Evolutionary conservation across 169 alveolate species (phyloP), one percentile per base, ranked within the genome.

Genomic region (Plasmodium blacklocki): DNA sequence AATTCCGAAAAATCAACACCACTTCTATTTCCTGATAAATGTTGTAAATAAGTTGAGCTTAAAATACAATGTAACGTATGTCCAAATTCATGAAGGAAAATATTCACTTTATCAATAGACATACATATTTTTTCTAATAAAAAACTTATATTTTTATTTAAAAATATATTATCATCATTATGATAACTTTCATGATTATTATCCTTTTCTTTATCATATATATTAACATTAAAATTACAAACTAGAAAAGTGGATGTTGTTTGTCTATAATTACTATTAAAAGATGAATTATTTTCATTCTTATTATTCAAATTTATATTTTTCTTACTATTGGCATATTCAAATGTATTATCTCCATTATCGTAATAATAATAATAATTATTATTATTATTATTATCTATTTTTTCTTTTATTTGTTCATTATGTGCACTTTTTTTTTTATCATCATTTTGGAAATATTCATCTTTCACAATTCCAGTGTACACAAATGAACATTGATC

Each of bases 1-100:
- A 94, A 93, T 60, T 94, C 96, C 9, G 96, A 94, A 88, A 92
- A 94, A 74, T 94, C 96, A 4, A 91, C 94, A 6, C 95, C 94
- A 29, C 96, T 94, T 59, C 96, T 74, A 88, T 94, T 94, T 26
- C 96, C 96, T 29, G 96, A 92, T 45, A 94, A 67, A 71, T 94
- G 96, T 80, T 94, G 96, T 66, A 88, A 85, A 45, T 89, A 88
- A 26, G 96, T 94, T 14, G 92, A 89, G 67, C 96, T 94, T 54
- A 86, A 58, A 15, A 94, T 88, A 43, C 95, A 89, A 59, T 94
- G 96, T 59, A 94, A 67, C 1, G 95, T 92, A 88, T 94, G 96
- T 11, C 96, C 96, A 74, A 94, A 88, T 80, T 94, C 96, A 72
- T 94, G 96, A 47, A 94, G 87, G 74, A 94, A 80, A 12, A 89